Conservation (phyloP, 2,329 filamentous ascomycete genomes). For the Uncinocarpus reesii region DNA sequence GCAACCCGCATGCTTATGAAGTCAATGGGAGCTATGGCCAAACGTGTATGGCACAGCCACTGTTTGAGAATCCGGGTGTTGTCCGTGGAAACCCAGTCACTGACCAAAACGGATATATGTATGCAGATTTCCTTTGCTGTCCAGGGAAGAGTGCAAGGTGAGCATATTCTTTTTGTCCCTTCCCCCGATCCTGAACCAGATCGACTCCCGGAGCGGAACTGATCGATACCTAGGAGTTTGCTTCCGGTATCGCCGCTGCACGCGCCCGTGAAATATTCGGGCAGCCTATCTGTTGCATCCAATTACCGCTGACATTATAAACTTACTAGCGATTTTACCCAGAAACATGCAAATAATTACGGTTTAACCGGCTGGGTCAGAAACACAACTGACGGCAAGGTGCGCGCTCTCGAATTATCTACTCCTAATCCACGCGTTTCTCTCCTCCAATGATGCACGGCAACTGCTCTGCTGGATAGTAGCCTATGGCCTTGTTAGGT, state of each 20-base stretch:
- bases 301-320: conserved; percentile 27
- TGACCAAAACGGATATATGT: not conserved
- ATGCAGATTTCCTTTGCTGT: conserved; percentile 38
- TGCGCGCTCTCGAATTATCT: conserved; percentile 19
- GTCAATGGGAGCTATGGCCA: conserved; percentile 10
- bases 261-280: not conserved
- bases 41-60: conserved; percentile 13
- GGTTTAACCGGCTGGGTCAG: conserved; percentile 41
- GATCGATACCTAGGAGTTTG: conserved; percentile 35
- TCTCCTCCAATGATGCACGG: not conserved
- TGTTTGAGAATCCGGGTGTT: not conserved
- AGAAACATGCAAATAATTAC: conserved; percentile 35
- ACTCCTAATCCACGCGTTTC: not conserved
- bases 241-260: conserved; percentile 34
- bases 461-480: too few relatives aligned
- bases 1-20: not conserved
- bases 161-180: conserved; percentile 15
- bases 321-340: conserved; percentile 35
- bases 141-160: conserved; percentile 62
- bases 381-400: conserved; percentile 40
- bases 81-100: not conserved
- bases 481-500: too few relatives aligned
- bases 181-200: not conserved
- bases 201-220: not conserved
- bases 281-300: not conserved